phyloP scores from a whole-genome alignment of 768 basidiomycete species.

The Lepiota subincarnata region DNA sequence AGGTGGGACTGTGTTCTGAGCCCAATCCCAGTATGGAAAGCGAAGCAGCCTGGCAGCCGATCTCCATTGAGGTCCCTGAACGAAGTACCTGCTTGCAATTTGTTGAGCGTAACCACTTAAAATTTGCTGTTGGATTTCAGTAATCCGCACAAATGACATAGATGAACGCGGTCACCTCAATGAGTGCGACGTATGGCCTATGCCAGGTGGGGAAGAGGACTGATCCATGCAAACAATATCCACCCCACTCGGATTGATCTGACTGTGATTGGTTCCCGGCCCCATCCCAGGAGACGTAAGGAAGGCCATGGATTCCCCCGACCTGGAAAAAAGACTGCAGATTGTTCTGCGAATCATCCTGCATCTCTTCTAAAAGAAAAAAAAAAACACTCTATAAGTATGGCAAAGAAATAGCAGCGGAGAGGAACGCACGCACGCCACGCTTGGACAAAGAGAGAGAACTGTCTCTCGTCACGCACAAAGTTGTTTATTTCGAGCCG shows the following conservation, averaged over 20 bases:
- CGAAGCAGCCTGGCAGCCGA: conserved; percentile 32
- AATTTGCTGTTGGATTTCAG: conserved; percentile 36
- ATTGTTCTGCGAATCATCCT: conserved; percentile 24
- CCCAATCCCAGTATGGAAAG: conserved; percentile 53
- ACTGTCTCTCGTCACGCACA: conserved; percentile 38
- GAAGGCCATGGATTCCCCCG: conserved; percentile 50
- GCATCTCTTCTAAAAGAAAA: conserved; percentile 31
- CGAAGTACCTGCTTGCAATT: conserved; percentile 38
- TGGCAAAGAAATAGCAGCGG: not conserved
- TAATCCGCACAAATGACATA: not conserved
- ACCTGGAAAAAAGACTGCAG: conserved; percentile 40
- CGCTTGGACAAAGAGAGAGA: conserved; percentile 50
- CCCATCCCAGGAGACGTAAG: conserved; percentile 41
- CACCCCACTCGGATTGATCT: conserved; percentile 29
- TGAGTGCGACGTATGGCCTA: conserved; percentile 45
- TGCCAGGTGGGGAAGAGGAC: conserved; percentile 56
- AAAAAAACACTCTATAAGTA: not conserved
- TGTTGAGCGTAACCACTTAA: conserved; percentile 34
- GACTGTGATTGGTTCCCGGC: conserved; percentile 18
- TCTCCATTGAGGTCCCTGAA: conserved; percentile 23
- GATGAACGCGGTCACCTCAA: conserved; percentile 34
- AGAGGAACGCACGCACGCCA: conserved; percentile 30
- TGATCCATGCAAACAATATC: conserved; percentile 54
- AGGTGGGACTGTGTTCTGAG: conserved; percentile 33
- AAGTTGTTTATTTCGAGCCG: conserved; percentile 42